These are phyloP conservation scores for Barbarea vulgaris DNA, from an alignment of 345 rosid genomes.

Conservation along the genomic window DNA sequence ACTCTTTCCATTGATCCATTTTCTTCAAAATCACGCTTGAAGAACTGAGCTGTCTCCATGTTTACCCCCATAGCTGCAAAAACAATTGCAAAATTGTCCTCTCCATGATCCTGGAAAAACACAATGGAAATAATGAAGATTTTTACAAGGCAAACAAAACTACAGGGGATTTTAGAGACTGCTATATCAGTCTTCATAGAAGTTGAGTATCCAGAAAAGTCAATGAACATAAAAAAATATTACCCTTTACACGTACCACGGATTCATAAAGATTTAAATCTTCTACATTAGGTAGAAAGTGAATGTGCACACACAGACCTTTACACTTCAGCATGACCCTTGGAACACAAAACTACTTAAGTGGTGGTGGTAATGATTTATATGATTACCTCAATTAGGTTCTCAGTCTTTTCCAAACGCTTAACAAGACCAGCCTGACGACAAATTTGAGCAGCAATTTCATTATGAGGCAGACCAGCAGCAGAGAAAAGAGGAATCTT, in stretches of 20 bases:
- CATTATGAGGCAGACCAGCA: constrained; percentile 99
- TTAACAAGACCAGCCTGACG: constrained; percentile 99
- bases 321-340: not conserved
- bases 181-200: not conserved
- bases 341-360: not conserved
- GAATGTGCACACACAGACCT: constrained; percentile 1
- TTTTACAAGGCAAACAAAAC: constrained; percentile 6
- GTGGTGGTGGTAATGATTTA: constrained; percentile 17
- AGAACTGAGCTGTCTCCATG: constrained; percentile 99
- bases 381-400: constrained; percentile 70
- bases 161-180: not conserved
- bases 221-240: not conserved
- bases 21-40: constrained; percentile 99
- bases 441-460: constrained; percentile 99
- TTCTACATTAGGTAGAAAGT: not conserved
- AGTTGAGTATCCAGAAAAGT: constrained; percentile 8
- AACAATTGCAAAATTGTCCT: constrained; percentile 98
- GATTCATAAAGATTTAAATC: not conserved
- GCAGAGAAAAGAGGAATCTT: constrained; percentile 99
- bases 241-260: not conserved
- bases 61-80: constrained; percentile 99
- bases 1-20: constrained; percentile 99
- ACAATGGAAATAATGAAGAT: not conserved
- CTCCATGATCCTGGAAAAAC: constrained; percentile 67
- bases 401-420: constrained; percentile 84